Base-by-base conservation (phyloP, 1,284 basidiomycete species). In the Cryptococcus maquisensis region DNA sequence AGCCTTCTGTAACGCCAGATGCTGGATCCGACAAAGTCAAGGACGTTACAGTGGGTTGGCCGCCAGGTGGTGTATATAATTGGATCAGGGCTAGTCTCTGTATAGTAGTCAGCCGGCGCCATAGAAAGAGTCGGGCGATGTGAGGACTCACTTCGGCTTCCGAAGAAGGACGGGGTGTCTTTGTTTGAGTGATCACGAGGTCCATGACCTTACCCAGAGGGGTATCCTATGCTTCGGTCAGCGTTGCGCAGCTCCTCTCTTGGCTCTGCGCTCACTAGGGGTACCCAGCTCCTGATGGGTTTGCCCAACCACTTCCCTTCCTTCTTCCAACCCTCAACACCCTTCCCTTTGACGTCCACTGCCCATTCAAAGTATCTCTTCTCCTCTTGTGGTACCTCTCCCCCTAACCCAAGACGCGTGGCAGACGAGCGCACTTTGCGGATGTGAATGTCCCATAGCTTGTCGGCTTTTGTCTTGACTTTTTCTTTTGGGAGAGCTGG, bases 301-400 rank as follows among this genome's bases (percentile, higher is more conserved):
- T 57, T 60, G 0, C 52, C 56, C 13, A 16, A 13, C 57, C 61
- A 60, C 39, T 61, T 60, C 32, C 60, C 60, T 20, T 26, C 52
- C 7, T 26, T 51, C 36, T 50, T 37, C 64, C 62, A 67, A 12
- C 15, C 36, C 21, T 49, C 49, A 18, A 68, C 54, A 2, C 40
- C 46, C 3, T 43, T 46, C 9, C 49, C 55, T 4, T 39, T 43
- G 10, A 54, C 32, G 23, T 62, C 67, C 1, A 66, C 50, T 5
- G 47, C 54, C 59, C 65, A 67, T 50, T 74, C 71, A 47, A 74
- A 69, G 37, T 66, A 71, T 42, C 61, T n/a, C 47, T 54, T 51
- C 47, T 64, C 55, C 43, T 32, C 32, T 46, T 54, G 18, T 48
- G 48, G 45, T 43, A 55, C 46, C 43, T 46, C 35, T 47, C 16